Base-by-base conservation (phyloP, 2,329 filamentous ascomycete species). In the Cercospora canescens region DNA sequence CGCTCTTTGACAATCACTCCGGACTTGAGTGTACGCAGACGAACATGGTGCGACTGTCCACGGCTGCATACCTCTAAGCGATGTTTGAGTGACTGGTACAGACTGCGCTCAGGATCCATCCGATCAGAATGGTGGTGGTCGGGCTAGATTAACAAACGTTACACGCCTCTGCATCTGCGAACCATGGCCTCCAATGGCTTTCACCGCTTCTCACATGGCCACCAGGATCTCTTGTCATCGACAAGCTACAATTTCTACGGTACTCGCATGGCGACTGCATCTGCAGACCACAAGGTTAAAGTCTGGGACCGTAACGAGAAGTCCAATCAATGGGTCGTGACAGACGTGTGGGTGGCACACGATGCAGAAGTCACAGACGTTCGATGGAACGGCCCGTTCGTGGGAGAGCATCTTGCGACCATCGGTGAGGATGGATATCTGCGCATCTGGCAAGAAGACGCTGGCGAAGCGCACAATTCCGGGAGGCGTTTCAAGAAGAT, bases 211-310 rank as follows among this genome's bases (percentile, higher is more conserved):
- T 86, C 89, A 67, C 89, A 93, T 77, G 89, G 89, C 72, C 91
- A 94, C 79, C 87, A 88, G 74, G 91, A 96, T 77, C 85, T 95
- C 52, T 91, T 96, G 60, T 89, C 94, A 70, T 90, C 92, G 63
- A 89, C 94, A 67, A 90, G 92, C 71, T 96, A 96, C 85, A 97
- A 97, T 79, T 89, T 89, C 71, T 96, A 96, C 78, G 94, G 94
- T 72, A 94, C 93, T 74, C 91, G 94, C 72, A 94, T 94, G 83
- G 91, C 94, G 48, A 95, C 93, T 2, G 93, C 93, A 35, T 95
- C 93, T 18, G 92, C 94, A 18, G 94, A 98, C 78, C 94, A 96
- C 78, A 92, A 91, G 77, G 90, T 98, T 74, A 93, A 94, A 76
- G 91, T 97, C 69, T 97, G 94, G 86, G 92, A 94, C 79, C 86